Evolutionary conservation across 1,139 yeast species (phyloP).

Genomic region (Magnusiomyces paraingens): DNA sequence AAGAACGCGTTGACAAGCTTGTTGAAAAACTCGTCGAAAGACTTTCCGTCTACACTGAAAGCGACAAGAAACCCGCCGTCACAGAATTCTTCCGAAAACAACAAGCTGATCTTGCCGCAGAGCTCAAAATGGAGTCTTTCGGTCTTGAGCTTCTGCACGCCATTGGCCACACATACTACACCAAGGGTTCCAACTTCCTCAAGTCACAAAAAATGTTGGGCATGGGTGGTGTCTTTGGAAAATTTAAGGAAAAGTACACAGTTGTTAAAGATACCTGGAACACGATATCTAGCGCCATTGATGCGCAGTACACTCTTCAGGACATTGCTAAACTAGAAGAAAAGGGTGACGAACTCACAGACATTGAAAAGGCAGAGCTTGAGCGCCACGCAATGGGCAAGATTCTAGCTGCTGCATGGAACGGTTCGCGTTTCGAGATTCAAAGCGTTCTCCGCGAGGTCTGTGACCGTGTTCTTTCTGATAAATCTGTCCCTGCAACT

Average conservation of each 20-base stretch:
- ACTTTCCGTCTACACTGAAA: slow-evolving; percentile 74
- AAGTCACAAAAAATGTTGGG: slow-evolving; percentile 75
- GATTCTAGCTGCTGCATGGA: slow-evolving; percentile 94
- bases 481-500: slow-evolving; percentile 50
- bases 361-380: slow-evolving; percentile 75
- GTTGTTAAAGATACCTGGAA: slow-evolving; percentile 81
- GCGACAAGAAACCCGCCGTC: slow-evolving; percentile 65
- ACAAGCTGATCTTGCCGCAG: slow-evolving; percentile 75
- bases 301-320: slow-evolving; percentile 67
- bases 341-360: slow-evolving; percentile 37
- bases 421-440: slow-evolving; percentile 84
- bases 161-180: slow-evolving; percentile 68
- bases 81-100: slow-evolving; percentile 63
- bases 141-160: slow-evolving; percentile 87
- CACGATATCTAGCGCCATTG: slow-evolving; percentile 78
- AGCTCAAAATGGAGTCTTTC: slow-evolving; percentile 87
- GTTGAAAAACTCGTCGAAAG: slow-evolving; percentile 58
- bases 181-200: slow-evolving; percentile 53
- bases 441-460: slow-evolving; percentile 84
- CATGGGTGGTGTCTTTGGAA: slow-evolving; percentile 77
- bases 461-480: slow-evolving; percentile 66
- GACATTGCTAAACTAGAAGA: slow-evolving; percentile 42
- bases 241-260: slow-evolving; percentile 81
- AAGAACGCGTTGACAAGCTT: slow-evolving; percentile 63
- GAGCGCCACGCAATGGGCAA: slow-evolving; percentile 85